Evolutionary conservation across 768 basidiomycete species (phyloP).

Genomic region (Dacryopinax spathularia): DNA sequence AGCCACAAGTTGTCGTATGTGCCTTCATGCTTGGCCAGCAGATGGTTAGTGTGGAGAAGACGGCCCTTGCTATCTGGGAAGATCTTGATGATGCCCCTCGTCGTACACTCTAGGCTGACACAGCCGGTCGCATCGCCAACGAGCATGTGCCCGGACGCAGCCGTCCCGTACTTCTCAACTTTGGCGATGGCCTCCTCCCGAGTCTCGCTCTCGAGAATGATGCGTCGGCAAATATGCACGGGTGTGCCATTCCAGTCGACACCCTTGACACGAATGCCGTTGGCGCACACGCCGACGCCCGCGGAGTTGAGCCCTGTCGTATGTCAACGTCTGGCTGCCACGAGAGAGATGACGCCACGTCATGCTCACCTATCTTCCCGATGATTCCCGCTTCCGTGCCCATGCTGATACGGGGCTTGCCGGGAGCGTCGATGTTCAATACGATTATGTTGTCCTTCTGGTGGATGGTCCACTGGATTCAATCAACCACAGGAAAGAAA

Average conservation of each 20-base stretch:
- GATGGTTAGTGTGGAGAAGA: not conserved
- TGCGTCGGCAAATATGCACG: not conserved
- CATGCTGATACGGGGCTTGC: conserved; percentile 1
- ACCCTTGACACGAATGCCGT: not conserved
- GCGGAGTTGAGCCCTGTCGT: not conserved
- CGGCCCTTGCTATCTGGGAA: not conserved
- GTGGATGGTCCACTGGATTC: not conserved
- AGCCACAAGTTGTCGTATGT: not conserved
- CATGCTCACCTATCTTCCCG: not conserved
- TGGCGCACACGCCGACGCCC: not conserved
- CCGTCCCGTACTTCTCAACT: not conserved
- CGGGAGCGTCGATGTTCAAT: not conserved
- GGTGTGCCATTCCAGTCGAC: not conserved
- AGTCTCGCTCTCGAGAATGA: not conserved
- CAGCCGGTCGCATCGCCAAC: not conserved
- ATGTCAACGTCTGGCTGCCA: too few species aligned
- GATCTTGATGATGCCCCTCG: not conserved
- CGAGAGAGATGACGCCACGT: not conserved
- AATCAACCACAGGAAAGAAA: not conserved
- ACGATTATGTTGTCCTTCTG: conserved; percentile 1
- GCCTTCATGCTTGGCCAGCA: not conserved
- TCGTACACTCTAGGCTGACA: not conserved
- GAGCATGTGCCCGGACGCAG: not conserved
- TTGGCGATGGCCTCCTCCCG: conserved; percentile 1
- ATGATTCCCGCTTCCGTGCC: not conserved